phyloP scores from a whole-genome alignment of 805 yeast species.

The Candida insectorum region DNA sequence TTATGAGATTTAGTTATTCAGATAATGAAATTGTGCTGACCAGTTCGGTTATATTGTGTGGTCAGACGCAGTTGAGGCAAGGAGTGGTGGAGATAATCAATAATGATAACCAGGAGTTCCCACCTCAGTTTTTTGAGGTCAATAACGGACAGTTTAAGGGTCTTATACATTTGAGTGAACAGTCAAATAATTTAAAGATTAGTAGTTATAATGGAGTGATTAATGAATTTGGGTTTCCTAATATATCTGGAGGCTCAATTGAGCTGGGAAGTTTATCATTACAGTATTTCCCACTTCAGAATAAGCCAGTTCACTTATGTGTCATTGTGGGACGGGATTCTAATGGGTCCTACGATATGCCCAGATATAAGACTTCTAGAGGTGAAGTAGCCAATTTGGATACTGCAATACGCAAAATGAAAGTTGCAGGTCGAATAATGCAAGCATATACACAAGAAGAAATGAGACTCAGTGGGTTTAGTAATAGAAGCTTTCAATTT shows the following conservation, averaged over 20 bases:
- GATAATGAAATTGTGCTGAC: constrained; percentile 38
- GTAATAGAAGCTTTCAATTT: constrained; percentile 73
- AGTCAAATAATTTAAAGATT: constrained; percentile 57
- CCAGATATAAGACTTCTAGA: constrained; percentile 40
- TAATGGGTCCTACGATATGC: constrained; percentile 66
- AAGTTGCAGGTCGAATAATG: constrained; percentile 84
- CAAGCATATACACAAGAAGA: constrained; percentile 90
- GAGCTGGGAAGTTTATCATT: constrained; percentile 25
- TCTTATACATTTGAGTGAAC: constrained; percentile 58
- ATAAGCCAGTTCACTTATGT: constrained; percentile 81
- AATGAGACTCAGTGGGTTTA: constrained; percentile 75
- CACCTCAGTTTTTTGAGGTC: constrained; percentile 70
- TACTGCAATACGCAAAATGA: constrained; percentile 68
- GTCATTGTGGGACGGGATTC: constrained; percentile 76
- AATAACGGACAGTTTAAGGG: constrained; percentile 70
- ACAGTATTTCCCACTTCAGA: constrained; percentile 48
- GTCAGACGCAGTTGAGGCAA: constrained; percentile 14
- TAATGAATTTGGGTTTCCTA: constrained; percentile 22
- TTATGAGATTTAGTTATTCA: constrained; percentile 31
- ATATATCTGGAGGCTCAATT: constrained; percentile 11
- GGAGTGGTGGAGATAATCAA: constrained; percentile 33
- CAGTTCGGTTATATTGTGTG: constrained; percentile 36
- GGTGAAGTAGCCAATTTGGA: constrained; percentile 66
- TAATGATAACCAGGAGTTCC: constrained; percentile 44
- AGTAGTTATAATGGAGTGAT: constrained; percentile 39